These are phyloP conservation scores for Trichaptum fuscoviolaceum DNA, from an alignment of 768 basidiomycete genomes.

Conservation along the genomic window DNA sequence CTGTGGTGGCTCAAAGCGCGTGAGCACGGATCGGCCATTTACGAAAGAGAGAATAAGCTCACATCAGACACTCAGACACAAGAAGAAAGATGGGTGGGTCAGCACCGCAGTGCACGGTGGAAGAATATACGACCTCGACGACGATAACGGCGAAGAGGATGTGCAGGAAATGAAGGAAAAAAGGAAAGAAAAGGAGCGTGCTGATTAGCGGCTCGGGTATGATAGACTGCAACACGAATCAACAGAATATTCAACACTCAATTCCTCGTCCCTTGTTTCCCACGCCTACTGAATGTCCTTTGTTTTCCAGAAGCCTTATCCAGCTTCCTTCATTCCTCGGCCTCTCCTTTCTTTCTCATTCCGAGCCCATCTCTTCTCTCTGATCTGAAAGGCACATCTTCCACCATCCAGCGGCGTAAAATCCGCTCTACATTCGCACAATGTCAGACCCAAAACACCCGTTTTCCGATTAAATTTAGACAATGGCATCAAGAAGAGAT, in stretches of 20 bases:
- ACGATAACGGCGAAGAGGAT: not conserved
- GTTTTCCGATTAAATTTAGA: not conserved
- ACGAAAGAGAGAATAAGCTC: not conserved
- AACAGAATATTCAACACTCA: not conserved
- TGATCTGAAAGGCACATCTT: not conserved
- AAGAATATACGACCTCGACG: not conserved
- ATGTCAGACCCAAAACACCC: not conserved
- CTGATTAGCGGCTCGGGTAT: constrained; percentile 1
- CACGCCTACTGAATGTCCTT: not conserved
- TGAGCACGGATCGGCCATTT: not conserved
- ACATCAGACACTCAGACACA: not conserved
- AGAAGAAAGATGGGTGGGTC: not conserved
- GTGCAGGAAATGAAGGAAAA: not conserved
- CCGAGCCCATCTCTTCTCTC: not conserved
- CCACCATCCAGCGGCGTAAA: not conserved
- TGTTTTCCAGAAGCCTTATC: not conserved
- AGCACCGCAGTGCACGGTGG: not conserved
- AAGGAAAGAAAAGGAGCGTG: not conserved
- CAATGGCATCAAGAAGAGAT: not conserved
- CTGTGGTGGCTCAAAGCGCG: not conserved
- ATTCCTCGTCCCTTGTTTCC: not conserved
- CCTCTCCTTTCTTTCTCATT: not conserved
- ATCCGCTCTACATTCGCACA: not conserved
- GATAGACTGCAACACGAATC: not conserved
- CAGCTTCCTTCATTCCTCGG: not conserved